Percentiles rank a stretch among this genome's conserved stretches.
These are phyloP conservation scores for Mycena pura DNA, from an alignment of 768 basidiomycete genomes.

Conservation along the genomic window DNA sequence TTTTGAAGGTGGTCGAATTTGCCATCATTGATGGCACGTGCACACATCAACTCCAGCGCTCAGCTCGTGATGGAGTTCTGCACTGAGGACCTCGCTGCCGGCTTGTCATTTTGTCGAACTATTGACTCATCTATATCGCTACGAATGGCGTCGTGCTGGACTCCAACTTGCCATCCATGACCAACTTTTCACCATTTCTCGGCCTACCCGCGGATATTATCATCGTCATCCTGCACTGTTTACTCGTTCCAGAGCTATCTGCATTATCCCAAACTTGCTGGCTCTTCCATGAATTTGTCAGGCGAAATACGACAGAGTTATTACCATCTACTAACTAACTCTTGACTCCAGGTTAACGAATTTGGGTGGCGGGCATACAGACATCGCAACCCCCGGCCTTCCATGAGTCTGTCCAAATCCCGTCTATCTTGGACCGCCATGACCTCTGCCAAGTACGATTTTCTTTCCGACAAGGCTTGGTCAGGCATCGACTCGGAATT, in stretches of 20 bases:
- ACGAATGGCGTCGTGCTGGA: no score
- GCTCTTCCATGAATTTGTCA: conserved; percentile 51
- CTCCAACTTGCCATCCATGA: not conserved
- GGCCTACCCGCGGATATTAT: conserved; percentile 62
- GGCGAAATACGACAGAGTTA: conserved; percentile 25
- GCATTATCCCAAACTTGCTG: conserved; percentile 49
- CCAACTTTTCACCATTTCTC: not conserved
- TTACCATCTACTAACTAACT: conserved; percentile 6
- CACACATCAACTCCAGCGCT: no score
- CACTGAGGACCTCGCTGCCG: no score
- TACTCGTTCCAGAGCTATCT: conserved; percentile 47
- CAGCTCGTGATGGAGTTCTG: no score
- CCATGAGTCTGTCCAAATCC: conserved; percentile 55
- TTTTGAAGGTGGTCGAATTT: no score
- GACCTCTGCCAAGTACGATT: conserved; percentile 55
- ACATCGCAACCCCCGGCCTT: conserved; percentile 57
- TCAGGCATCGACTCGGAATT: conserved; percentile 50
- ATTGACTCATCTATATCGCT: no score
- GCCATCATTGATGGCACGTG: no score
- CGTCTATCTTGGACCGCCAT: conserved; percentile 52
- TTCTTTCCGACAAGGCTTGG: conserved; percentile 64
- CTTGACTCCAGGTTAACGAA: conserved; percentile 58
- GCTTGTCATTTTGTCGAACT: no score
- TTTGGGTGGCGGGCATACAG: conserved; percentile 67
- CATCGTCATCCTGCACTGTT: conserved; percentile 58